Evolutionary conservation across 2,329 filamentous ascomycete species (phyloP).

Genomic region (Aspergillus melleus): DNA sequence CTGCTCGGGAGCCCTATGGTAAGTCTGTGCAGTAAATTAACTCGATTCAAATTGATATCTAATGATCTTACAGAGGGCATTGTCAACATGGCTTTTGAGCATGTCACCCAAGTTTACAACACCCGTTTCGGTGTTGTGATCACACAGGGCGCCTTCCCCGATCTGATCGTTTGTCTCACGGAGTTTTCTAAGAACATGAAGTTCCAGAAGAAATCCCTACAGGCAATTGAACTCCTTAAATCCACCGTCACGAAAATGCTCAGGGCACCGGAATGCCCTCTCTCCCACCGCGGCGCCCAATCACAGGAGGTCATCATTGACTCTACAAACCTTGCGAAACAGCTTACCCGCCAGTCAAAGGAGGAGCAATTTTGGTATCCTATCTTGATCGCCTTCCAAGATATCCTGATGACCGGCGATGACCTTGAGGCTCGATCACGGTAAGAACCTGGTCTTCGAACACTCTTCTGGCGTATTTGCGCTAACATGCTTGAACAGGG

Average conservation of each 20-base stretch:
- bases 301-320: conserved; percentile 45
- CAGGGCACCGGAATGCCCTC: conserved; percentile 88
- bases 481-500: conserved; percentile 44
- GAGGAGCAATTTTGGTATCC: conserved; percentile 99
- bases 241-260: conserved; percentile 94
- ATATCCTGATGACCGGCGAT: conserved; percentile 98
- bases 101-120: conserved; percentile 93
- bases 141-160: conserved; percentile 92
- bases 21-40: conserved; percentile 26
- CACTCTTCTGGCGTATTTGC: conserved; percentile 1
- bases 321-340: conserved; percentile 55
- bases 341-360: conserved; percentile 76
- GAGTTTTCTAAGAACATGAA: conserved; percentile 98
- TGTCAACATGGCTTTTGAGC: conserved; percentile 94
- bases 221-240: conserved; percentile 92
- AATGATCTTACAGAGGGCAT: conserved; percentile 68
- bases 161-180: conserved; percentile 92
- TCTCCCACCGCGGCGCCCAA: conserved; percentile 66
- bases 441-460: conserved; percentile 27
- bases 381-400: conserved; percentile 95
- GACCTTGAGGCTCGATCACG: conserved; percentile 88
- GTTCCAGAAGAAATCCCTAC: conserved; percentile 97
- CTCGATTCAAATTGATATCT: conserved; percentile 11
- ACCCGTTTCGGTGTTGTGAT: conserved; percentile 95
- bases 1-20: conserved; percentile 83